Base-by-base conservation (phyloP, 2,329 filamentous ascomycete species). In the Colletotrichum tabaci region DNA sequence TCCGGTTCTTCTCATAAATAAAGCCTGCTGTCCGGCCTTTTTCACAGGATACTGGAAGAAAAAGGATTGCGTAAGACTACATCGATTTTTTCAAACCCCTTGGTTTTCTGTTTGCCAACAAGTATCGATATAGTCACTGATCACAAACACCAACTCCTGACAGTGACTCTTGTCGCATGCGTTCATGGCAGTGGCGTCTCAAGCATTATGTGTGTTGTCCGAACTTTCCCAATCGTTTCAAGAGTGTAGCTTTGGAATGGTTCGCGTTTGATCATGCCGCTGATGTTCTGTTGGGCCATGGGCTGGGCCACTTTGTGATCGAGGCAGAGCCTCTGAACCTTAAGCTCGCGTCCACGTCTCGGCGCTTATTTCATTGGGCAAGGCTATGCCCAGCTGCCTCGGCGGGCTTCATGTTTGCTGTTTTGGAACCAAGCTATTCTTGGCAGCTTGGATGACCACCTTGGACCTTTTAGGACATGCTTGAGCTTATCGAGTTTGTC, bases 201-300 rank as follows among this genome's bases (percentile, higher is more conserved):
- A 26, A 46, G 50, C 46, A 15, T 56, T 23, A 21, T 30, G 40
- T 30, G 46, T 50, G 44, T 57, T 46, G 38, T 56, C 64, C 50
- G 57, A 67, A 61, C 63, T 62, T 53, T 35, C 7, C 8, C 21
- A 12, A 21, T 23, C 15, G 50, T 71, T 67, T 71, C 26, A 50
- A 60, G 52, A 71, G 15, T 12, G 49, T 55, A 23, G 42, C 56
- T 23, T 52, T 42, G 46, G 16, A 62, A 40, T 52, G 3, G 15
- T 8, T 23, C 5, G 35, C 23, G 46, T 61, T 52, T 52, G 9
- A 52, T 40, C 38, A 42, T 62, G 60, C 60, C 46, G 30, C 40
- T 40, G 30, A 15, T n/a, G n/a, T 38, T 26, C 46, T 16, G 21
- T 16, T 16, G n/a, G 40, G 38, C 16, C 12, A 46, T 21, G 21